These are phyloP conservation scores for Colletotrichum sp. DNA, from an alignment of 2,329 filamentous ascomycete genomes.

Conservation along the genomic window DNA sequence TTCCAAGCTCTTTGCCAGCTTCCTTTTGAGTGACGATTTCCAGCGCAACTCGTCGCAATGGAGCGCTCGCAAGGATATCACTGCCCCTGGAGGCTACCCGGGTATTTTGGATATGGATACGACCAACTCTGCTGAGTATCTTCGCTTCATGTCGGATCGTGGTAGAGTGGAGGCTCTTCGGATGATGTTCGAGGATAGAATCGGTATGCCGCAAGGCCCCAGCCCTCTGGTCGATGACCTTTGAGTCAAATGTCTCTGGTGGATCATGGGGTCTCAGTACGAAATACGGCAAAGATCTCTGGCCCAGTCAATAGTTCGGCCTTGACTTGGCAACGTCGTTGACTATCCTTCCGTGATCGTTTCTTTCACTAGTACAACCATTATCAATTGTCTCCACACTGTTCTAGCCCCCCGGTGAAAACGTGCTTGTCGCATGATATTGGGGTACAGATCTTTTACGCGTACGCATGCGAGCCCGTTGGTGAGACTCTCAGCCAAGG, in stretches of 20 bases:
- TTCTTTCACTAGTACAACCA: neutral
- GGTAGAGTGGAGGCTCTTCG: slow-evolving; percentile 42
- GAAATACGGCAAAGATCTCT: neutral
- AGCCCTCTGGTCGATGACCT: slow-evolving; percentile 38
- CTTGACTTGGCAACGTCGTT: neutral
- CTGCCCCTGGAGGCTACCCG: slow-evolving; percentile 30
- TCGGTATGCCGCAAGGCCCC: slow-evolving; percentile 46
- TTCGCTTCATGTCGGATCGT: slow-evolving; percentile 45
- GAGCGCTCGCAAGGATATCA: slow-evolving; percentile 40
- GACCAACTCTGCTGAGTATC: slow-evolving; percentile 44
- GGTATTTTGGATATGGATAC: slow-evolving; percentile 31
- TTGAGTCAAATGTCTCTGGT: neutral
- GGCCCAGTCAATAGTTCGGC: neutral
- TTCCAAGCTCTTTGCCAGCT: slow-evolving; percentile 55
- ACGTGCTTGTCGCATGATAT: neutral
- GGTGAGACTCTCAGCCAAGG: neutral
- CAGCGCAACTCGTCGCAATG: slow-evolving; percentile 34
- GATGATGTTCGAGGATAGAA: slow-evolving; percentile 43
- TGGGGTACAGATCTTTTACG: neutral
- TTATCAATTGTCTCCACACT: neutral
- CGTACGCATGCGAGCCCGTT: neutral
- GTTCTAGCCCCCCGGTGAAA: neutral
- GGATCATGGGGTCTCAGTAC: neutral
- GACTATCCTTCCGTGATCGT: neutral
- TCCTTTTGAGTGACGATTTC: slow-evolving; percentile 43